phyloP scores from a whole-genome alignment of 139 green algal genomes.

The Mesotaenium endlicherianum region DNA sequence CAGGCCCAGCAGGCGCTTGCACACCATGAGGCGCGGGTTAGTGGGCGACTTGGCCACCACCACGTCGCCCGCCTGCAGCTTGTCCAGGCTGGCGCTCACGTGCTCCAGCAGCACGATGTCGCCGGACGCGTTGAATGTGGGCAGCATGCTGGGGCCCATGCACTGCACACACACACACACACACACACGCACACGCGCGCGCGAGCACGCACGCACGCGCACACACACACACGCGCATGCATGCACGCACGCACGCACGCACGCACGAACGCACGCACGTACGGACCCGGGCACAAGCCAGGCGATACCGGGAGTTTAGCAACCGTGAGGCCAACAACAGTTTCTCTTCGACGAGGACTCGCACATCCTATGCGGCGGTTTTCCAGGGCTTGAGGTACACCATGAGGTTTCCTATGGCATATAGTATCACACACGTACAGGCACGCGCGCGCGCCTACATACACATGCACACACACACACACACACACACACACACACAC shows the following conservation, averaged over 20 bases:
- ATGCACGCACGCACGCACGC: no score
- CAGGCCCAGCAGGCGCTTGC: constrained; percentile 71
- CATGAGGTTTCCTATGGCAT: no score
- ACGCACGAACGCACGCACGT: no score
- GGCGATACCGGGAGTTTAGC: neutral
- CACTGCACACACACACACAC: no score
- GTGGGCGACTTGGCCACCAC: constrained; percentile 66
- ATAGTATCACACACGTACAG: no score
- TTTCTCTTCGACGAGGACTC: no score
- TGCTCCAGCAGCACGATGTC: constrained; percentile 74
- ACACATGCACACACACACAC: no score
- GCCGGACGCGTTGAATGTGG: constrained; percentile 73
- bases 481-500: no score
- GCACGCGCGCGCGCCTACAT: no score
- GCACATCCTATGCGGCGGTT: no score
- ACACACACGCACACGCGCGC: neutral
- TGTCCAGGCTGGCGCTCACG: constrained; percentile 40
- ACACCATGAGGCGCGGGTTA: constrained; percentile 70
- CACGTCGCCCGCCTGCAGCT: constrained; percentile 55
- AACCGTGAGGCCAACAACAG: neutral
- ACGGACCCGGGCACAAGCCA: neutral
- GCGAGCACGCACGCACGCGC: no score
- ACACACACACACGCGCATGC: neutral
- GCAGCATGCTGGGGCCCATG: constrained; percentile 76
- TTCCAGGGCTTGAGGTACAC: no score